Evolutionary conservation across 2,329 filamentous ascomycete genomes (phyloP).

Genomic region (Pseudocercospora macadamiae): DNA sequence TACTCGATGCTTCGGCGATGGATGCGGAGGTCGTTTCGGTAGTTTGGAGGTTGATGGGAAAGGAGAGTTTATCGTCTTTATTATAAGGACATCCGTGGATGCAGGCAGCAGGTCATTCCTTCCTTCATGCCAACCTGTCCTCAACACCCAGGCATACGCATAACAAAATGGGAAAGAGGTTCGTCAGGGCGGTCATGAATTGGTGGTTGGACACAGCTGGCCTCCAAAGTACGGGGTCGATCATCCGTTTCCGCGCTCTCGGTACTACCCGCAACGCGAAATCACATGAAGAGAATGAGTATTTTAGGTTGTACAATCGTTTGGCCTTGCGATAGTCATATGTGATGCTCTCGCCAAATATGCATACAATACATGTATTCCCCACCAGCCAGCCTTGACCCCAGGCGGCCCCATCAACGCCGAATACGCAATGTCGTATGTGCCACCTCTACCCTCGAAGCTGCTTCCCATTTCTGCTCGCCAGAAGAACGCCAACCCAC

Average conservation of each 20-base stretch:
- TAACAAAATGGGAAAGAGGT: no score
- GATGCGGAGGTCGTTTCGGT: neutral
- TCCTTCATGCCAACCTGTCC: neutral
- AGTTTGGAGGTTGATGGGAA: neutral
- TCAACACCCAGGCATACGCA: neutral
- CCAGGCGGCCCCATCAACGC: neutral
- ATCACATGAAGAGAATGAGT: neutral
- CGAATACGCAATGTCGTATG: neutral
- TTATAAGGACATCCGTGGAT: no score
- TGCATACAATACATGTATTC: neutral
- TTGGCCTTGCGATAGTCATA: neutral
- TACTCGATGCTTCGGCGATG: neutral
- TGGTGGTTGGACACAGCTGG: neutral
- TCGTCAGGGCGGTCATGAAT: neutral
- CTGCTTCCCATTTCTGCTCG: neutral
- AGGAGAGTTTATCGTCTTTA: no score
- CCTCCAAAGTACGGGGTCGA: slow-evolving; percentile 2
- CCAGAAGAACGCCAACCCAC: neutral
- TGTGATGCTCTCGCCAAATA: neutral
- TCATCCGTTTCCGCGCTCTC: neutral
- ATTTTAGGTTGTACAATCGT: neutral
- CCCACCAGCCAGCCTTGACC: neutral
- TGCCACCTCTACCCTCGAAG: neutral
- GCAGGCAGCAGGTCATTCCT: no score
- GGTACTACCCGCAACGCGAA: neutral